Percentiles rank a stretch among this genome's conserved stretches.
phyloP scores from a whole-genome alignment of 225 moss, liverwort and hornwort genomes.

The Neckera pumila region DNA sequence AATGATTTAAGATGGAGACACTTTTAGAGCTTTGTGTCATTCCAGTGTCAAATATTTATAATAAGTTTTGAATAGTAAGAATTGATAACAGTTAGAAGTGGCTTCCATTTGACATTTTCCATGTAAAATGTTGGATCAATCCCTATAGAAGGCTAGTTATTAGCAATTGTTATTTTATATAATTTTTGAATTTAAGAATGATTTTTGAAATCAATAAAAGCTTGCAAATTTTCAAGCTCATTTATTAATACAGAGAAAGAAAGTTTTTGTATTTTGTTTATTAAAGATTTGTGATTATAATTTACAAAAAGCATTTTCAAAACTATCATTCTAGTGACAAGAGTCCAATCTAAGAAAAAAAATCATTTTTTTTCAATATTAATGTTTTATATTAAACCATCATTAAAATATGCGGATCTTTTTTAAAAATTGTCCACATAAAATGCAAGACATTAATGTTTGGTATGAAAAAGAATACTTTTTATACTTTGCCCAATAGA shows the following conservation, averaged over 20 bases:
- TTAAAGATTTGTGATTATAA: too few relatives aligned
- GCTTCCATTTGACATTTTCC: background rate
- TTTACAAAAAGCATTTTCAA: background rate
- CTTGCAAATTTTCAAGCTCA: rapidly evolving
- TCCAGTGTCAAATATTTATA: background rate
- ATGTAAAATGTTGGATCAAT: background rate
- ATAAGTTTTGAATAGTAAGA: background rate
- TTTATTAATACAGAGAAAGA: too few relatives aligned
- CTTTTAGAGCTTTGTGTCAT: background rate
- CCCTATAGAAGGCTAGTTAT: background rate
- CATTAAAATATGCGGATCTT: rapidly evolving
- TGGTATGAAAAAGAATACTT: background rate
- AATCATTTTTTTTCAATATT: background rate
- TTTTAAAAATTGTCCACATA: too few relatives aligned
- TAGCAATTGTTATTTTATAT: too few relatives aligned
- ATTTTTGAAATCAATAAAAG: background rate
- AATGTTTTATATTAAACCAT: background rate
- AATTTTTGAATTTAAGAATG: background rate
- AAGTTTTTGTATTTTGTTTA: background rate
- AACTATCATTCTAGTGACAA: background rate
- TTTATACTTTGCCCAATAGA: background rate
- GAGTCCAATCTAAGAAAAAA: background rate
- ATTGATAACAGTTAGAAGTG: too few relatives aligned
- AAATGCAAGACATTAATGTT: background rate
- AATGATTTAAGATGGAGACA: background rate